Conservation (phyloP, 2,329 filamentous ascomycete genomes). For the Aspergillus floridensis region DNA sequence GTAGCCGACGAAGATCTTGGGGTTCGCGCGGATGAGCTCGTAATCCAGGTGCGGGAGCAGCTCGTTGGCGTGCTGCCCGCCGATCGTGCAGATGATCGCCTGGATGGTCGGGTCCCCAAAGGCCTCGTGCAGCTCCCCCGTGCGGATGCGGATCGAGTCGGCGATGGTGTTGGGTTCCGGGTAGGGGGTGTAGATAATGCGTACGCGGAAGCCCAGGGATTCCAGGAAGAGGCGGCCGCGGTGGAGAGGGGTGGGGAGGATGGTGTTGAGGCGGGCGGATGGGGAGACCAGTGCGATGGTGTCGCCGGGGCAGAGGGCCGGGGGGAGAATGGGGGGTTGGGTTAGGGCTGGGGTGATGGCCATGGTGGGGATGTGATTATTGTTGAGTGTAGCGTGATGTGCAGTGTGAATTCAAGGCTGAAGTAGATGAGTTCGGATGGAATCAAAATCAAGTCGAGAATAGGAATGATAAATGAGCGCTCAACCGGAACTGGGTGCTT, state of each 20-base stretch:
- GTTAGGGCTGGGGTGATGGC: background rate
- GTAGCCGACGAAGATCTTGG: slow-evolving; percentile 35
- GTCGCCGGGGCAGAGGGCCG: slow-evolving; percentile 22
- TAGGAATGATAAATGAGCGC: too few species aligned
- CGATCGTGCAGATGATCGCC: slow-evolving; percentile 28
- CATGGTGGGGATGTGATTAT: background rate
- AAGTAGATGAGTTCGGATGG: too few species aligned
- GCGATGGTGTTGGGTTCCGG: background rate
- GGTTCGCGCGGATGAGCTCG: slow-evolving; percentile 24
- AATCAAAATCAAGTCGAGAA: too few species aligned
- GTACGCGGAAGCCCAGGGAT: background rate
- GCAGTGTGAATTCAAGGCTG: too few species aligned
- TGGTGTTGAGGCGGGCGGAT: slow-evolving; percentile 26
- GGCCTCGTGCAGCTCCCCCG: background rate
- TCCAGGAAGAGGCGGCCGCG: background rate
- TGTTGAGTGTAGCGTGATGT: too few species aligned
- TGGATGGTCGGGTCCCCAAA: slow-evolving; percentile 20
- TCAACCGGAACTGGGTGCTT: too few species aligned
- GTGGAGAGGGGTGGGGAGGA: slow-evolving; percentile 17
- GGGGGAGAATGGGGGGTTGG: slow-evolving; percentile 11
- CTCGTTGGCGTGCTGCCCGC: slow-evolving; percentile 26
- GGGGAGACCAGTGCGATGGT: slow-evolving; percentile 33
- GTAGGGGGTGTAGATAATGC: background rate
- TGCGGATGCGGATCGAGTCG: slow-evolving; percentile 12
- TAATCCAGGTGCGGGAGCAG: slow-evolving; percentile 29